Evolutionary conservation across 192 early-diverging fungal genomes (phyloP).

Genomic region (Obelidium mucronatum): DNA sequence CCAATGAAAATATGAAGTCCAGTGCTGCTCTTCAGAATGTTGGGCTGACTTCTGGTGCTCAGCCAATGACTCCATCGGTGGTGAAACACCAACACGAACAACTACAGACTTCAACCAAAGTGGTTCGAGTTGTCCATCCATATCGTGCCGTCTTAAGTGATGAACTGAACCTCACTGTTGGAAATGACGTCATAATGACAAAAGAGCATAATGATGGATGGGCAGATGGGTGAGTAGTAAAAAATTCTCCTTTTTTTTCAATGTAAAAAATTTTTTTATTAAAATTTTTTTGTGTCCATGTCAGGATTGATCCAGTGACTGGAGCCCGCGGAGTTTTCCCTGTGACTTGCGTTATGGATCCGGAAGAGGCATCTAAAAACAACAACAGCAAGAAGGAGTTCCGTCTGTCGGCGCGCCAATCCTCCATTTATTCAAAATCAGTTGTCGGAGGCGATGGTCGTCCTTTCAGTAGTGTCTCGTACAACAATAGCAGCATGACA

Average conservation of each 20-base stretch:
- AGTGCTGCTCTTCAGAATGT: too few relatives aligned
- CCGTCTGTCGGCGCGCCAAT: conserved; percentile 7
- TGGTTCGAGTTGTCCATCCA: conserved; percentile 42
- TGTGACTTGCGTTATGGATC: conserved; percentile 40
- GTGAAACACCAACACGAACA: background rate
- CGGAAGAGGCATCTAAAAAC: background rate
- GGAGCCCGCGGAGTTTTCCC: conserved; percentile 47
- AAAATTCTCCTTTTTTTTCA: conserved; percentile 7
- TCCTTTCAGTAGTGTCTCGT: background rate
- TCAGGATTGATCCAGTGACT: conserved; percentile 29
- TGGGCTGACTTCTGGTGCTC: too few relatives aligned
- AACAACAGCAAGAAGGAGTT: background rate
- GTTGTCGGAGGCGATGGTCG: background rate
- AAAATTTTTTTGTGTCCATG: background rate
- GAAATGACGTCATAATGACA: conserved; percentile 40
- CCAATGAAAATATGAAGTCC: background rate
- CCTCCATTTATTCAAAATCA: conserved; percentile 14
- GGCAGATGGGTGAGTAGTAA: conserved; percentile 33
- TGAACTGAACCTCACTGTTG: conserved; percentile 38
- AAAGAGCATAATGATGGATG: conserved; percentile 50
- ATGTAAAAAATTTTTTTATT: background rate
- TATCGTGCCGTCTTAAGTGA: conserved; percentile 38
- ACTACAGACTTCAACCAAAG: background rate
- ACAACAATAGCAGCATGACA: conserved; percentile 2
- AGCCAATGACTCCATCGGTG: background rate